Conservation (phyloP, 345 rosid species). For the Salix suchowensis region DNA sequence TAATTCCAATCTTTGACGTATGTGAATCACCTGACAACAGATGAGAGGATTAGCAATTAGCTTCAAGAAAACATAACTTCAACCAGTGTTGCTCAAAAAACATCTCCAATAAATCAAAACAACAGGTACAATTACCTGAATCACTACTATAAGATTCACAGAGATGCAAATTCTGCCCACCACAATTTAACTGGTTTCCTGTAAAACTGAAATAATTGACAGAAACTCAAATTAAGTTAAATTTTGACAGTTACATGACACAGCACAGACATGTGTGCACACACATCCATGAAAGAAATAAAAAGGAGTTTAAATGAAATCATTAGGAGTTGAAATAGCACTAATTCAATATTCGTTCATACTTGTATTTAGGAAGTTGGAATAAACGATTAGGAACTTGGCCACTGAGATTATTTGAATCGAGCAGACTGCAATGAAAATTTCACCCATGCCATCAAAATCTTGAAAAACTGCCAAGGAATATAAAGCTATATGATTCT, state of each 20-base stretch:
- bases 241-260: neutral
- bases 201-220: constrained; percentile 59
- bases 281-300: neutral
- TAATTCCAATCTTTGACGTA: constrained; percentile 60
- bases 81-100: neutral
- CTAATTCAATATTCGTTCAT: constrained; percentile 18
- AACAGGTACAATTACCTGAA: constrained; percentile 46
- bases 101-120: constrained; percentile 5
- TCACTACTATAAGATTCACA: constrained; percentile 52
- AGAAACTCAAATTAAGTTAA: constrained; percentile 13
- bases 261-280: neutral
- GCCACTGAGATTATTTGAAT: constrained; percentile 70
- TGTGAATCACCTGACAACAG: constrained; percentile 48
- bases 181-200: constrained; percentile 67
- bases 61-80: neutral
- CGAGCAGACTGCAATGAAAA: constrained; percentile 61
- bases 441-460: constrained; percentile 11
- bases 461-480: neutral
- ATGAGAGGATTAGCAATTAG: constrained; percentile 5
- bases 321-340: neutral
- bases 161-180: constrained; percentile 23
- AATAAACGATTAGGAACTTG: constrained; percentile 69
- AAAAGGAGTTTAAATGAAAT: neutral
- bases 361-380: constrained; percentile 68
- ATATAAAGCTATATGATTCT: neutral